Evolutionary conservation across 805 yeast genomes (phyloP).

Genomic region (Sungouiozyma ichnusensis): DNA sequence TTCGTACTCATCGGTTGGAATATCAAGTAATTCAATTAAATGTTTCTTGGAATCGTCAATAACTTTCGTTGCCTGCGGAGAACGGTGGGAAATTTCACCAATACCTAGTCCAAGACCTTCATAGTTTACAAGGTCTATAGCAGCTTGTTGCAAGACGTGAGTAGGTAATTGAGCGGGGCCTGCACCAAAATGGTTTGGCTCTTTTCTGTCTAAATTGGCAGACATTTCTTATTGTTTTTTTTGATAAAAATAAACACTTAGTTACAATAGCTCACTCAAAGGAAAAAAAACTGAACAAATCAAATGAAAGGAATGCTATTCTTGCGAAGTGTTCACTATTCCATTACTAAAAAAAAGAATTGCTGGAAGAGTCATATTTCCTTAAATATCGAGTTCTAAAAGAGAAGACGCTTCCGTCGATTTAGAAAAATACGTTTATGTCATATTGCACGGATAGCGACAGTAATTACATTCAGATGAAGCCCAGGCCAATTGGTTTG

Average conservation of each 20-base stretch:
- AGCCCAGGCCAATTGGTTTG: not conserved
- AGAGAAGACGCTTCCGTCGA: not conserved
- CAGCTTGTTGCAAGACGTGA: constrained; percentile 76
- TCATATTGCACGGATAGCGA: not conserved
- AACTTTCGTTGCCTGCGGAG: constrained; percentile 66
- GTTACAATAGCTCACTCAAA: too few species aligned
- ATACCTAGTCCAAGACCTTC: constrained; percentile 68
- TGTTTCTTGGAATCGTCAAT: constrained; percentile 67
- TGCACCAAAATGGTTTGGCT: constrained; percentile 89
- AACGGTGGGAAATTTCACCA: constrained; percentile 95
- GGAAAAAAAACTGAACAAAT: too few species aligned
- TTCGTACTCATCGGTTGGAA: constrained; percentile 82
- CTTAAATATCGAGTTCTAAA: not conserved
- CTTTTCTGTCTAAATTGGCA: constrained; percentile 42
- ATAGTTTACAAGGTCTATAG: constrained; percentile 67
- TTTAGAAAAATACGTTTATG: not conserved
- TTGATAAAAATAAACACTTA: too few species aligned
- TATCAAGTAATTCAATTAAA: constrained; percentile 49
- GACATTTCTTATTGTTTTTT: constrained; percentile 3
- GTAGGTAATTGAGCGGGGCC: constrained; percentile 95
- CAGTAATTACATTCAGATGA: not conserved
- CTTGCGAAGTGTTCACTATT: too few species aligned
- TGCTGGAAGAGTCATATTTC: not conserved
- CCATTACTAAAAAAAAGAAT: too few species aligned
- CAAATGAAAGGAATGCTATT: too few species aligned